Percentiles rank a stretch among this genome's conserved stretches.
Evolutionary conservation across 2,329 filamentous ascomycete genomes (phyloP).

Genomic region (Xenosphaeropsis pyriputrescens): DNA sequence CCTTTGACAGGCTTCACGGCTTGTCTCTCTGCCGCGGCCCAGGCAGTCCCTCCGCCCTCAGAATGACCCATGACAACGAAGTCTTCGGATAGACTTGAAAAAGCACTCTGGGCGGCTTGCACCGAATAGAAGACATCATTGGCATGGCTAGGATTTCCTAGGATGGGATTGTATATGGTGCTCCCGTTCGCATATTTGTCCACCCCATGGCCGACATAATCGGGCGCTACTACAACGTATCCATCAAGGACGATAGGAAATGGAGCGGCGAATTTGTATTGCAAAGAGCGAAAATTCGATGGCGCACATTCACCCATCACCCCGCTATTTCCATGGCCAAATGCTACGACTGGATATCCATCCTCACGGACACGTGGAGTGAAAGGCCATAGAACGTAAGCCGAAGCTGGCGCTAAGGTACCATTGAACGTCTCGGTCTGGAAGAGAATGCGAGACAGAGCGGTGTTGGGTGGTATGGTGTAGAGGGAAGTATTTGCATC

Average conservation of each 20-base stretch:
- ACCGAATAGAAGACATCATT: conserved; percentile 28
- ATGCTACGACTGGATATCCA: conserved; percentile 2
- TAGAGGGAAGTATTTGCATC: too few species aligned
- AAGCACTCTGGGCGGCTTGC: conserved; percentile 25
- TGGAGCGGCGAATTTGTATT: conserved; percentile 24
- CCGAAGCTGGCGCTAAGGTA: too few species aligned
- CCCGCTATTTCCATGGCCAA: conserved; percentile 26
- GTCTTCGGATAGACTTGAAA: conserved; percentile 18
- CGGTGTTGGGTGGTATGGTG: too few species aligned
- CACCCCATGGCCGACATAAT: conserved; percentile 29
- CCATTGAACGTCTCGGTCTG: too few species aligned
- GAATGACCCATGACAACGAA: conserved; percentile 31
- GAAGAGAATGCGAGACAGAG: too few species aligned
- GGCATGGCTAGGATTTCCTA: conserved; percentile 21
- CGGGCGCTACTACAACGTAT: conserved; percentile 27
- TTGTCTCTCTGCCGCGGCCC: conserved; percentile 20
- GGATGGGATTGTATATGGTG: conserved; percentile 24
- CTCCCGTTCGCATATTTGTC: conserved; percentile 17
- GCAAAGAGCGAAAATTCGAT: conserved; percentile 24
- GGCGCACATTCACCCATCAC: conserved; percentile 23
- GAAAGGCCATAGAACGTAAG: too few species aligned
- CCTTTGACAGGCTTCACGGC: conserved; percentile 1
- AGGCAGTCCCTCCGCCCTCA: conserved; percentile 29
- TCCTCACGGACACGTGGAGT: too few species aligned
- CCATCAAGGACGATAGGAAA: conserved; percentile 25